Percentiles rank a stretch among this genome's conserved stretches.
These are phyloP conservation scores for Nicotiana paniculata DNA, from an alignment of 257 asterid species.

Conservation along the genomic window DNA sequence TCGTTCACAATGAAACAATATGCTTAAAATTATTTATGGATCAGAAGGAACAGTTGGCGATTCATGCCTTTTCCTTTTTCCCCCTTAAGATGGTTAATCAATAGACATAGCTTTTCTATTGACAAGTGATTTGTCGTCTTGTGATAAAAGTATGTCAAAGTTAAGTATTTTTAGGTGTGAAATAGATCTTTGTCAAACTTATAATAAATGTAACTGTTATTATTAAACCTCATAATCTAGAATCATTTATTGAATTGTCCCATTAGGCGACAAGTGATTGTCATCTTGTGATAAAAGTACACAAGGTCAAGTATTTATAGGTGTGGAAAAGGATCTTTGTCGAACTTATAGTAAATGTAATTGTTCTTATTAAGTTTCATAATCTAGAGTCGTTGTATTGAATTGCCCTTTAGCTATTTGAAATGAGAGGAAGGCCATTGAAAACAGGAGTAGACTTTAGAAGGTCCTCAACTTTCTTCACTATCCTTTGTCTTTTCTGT, in stretches of 20 bases:
- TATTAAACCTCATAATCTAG: neutral
- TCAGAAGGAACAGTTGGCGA: neutral
- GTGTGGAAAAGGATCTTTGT: too few relatives aligned
- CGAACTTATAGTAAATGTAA: too few relatives aligned
- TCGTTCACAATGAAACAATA: neutral
- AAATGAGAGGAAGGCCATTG: neutral
- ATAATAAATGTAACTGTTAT: too few relatives aligned
- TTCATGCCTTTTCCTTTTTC: neutral
- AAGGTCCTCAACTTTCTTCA: neutral
- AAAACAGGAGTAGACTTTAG: neutral
- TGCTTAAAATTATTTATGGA: neutral
- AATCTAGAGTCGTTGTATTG: neutral
- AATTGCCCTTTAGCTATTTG: neutral
- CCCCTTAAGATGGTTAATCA: neutral
- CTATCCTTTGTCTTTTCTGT: neutral
- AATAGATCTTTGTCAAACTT: too few relatives aligned
- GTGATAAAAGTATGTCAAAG: slow-evolving; percentile 3
- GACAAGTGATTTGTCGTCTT: neutral
- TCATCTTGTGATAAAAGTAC: neutral
- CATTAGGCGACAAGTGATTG: neutral
- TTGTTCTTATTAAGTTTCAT: too few relatives aligned
- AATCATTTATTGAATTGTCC: neutral
- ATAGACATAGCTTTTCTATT: neutral
- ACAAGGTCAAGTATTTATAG: neutral
- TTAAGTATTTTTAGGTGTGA: too few relatives aligned